Base-by-base conservation (phyloP, 1,139 yeast species). In the Kodamaea suecica region DNA sequence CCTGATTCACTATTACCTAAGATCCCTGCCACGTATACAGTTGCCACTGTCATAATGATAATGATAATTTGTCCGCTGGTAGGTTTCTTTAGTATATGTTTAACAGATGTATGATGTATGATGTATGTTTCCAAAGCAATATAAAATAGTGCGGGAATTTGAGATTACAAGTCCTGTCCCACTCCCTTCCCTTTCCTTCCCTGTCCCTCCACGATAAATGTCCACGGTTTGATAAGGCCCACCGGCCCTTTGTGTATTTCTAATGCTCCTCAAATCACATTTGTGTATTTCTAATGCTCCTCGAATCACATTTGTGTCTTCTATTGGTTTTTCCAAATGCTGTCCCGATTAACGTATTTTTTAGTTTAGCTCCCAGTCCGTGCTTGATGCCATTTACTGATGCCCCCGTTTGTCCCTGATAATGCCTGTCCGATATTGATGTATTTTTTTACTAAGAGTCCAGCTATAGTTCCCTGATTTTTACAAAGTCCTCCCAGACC, bases 261-360 rank as follows among this genome's bases (percentile, higher is more conserved):
- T n/a, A n/a, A n/a, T n/a, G n/a, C n/a, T n/a, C n/a, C n/a, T n/a
- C n/a, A n/a, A n/a, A n/a, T n/a, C n/a, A n/a, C n/a, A n/a, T n/a
- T n/a, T 27, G 21, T 29, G 19, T 19, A 28, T 29, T 23, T 29
- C 31, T 20, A 29, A 29, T 29, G 24, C 10, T n/a, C n/a, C n/a
- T n/a, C n/a, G n/a, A n/a, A n/a, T n/a, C n/a, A n/a, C n/a, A 9
- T 19, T 19, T 19, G 21, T 19, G 9, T 19, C 21, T 19, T 19
- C 21, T 19, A 19, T 19, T 9, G 21, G 21, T 19, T 19, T 19
- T 6, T 19, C 6, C 21, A 6, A 19, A 19, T 19, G 21, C 6
- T 19, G 21, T 6, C 21, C 9, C 9, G 6, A 6, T 19, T 19
- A 6, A 19, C 6, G 8, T 19, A 6, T 19, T 19, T 19, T 19